Base-by-base conservation (phyloP, 164 flowering plant species). In the Echeveria elegans region DNA sequence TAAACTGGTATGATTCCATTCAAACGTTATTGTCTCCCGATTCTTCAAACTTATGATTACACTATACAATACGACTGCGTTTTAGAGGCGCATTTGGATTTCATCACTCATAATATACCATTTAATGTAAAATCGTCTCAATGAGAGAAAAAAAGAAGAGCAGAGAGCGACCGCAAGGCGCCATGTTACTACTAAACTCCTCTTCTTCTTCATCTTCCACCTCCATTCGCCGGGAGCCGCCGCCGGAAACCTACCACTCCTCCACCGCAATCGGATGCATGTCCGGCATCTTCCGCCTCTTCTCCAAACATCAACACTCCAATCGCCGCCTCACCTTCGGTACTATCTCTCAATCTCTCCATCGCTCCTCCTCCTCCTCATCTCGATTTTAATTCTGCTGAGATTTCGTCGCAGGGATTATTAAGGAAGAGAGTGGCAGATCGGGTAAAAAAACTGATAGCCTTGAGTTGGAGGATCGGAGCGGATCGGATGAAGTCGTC, bases 231-330 rank as follows among this genome's bases (percentile, higher is more conserved):
- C 69, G 66, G 0, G 69, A 69, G 28, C 29, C 38, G 11, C 3
- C 69, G n/a, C 69, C 73, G 52, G 66, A 74, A 34, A 34, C 7
- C 3, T 34, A 7, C 7, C 37, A 7, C 7, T 34, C 3, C 7
- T 3, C 37, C 60, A 29, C 67, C 72, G 68, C 41, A 38, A 38
- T 86, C 48, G 91, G 96, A 6, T 90, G 96, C 86, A 81, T 86
- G 87, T 82, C 93, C 37, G 83, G 85, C 74, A 71, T 90, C 72
- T 73, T 86, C 67, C 79, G 77, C 1, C 80, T 90, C 71, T 30
- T 88, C 43, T 81, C 70, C 83, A 78, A 72, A 23, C 77, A 77
- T 74, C 45, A 36, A 5, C 78, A 75, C 21, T 56, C 61, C n/a
- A 65, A 66, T 18, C 83, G 84, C 73, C 79, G 78, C 79, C 79